Conservation (phyloP, 495 filamentous ascomycete species). For the Apodospora peruviana region DNA sequence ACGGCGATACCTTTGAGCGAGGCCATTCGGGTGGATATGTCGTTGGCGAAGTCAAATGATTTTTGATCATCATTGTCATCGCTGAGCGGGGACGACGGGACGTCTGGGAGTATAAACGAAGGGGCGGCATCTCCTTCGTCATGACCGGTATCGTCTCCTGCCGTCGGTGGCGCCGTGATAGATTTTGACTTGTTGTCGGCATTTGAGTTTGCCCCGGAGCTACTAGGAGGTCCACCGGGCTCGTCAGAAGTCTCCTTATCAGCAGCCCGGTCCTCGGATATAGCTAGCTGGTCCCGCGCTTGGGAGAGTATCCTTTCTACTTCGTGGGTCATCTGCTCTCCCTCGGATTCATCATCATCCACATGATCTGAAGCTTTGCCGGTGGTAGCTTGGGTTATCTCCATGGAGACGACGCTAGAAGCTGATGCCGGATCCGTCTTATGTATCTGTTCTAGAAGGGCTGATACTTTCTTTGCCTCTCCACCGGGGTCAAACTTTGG, state of each 20-base stretch:
- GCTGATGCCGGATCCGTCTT: background rate
- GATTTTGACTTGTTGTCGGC: background rate
- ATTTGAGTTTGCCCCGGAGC: too few relatives aligned
- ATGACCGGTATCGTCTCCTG: background rate
- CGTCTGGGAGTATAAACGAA: background rate
- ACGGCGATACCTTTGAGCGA: conserved; percentile 28
- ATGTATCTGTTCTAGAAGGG: conserved; percentile 16
- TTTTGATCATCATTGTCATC: background rate
- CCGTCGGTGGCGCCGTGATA: background rate
- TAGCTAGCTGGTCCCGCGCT: conserved; percentile 30
- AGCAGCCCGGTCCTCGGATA: conserved; percentile 8
- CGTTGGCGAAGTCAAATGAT: conserved; percentile 29
- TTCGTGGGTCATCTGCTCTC: conserved; percentile 30
- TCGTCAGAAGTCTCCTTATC: background rate
- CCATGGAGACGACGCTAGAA: too few relatives aligned
- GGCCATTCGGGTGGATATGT: conserved; percentile 35
- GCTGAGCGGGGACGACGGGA: background rate
- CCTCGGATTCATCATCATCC: conserved; percentile 33
- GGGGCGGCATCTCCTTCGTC: background rate
- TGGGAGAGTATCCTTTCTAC: conserved; percentile 31
- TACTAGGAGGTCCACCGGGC: background rate
- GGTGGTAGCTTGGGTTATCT: background rate
- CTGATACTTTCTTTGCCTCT: conserved; percentile 27
- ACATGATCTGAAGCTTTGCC: background rate
- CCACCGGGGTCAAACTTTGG: background rate